These are phyloP conservation scores for Tirmania nivea DNA, from an alignment of 495 filamentous ascomycete genomes.

Conservation along the genomic window DNA sequence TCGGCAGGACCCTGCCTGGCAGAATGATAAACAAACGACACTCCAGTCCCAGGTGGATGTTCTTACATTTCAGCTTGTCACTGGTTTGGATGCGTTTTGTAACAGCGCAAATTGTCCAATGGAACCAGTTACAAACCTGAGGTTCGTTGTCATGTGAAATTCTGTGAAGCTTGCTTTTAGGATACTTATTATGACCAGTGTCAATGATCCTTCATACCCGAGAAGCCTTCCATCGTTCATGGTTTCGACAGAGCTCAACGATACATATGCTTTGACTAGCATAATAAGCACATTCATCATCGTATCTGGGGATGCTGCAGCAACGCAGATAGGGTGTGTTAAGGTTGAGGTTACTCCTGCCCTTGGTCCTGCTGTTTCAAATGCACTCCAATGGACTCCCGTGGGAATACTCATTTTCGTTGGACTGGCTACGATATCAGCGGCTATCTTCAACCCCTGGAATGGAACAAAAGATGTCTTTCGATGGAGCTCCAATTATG, in stretches of 20 bases:
- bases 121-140: slow-evolving; percentile 2
- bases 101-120: slow-evolving; percentile 5
- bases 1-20: slow-evolving; percentile 27
- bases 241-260: slow-evolving; percentile 53
- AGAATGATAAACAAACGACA: slow-evolving; percentile 39
- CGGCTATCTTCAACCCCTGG: slow-evolving; percentile 82
- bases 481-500: slow-evolving; percentile 88
- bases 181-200: neutral
- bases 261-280: slow-evolving; percentile 65
- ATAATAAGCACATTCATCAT: slow-evolving; percentile 48
- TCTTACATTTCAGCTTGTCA: slow-evolving; percentile 48
- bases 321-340: slow-evolving; percentile 53
- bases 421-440: slow-evolving; percentile 56
- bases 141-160: slow-evolving; percentile 1
- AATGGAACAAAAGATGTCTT: slow-evolving; percentile 63
- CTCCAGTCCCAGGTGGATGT: slow-evolving; percentile 46
- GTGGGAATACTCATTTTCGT: slow-evolving; percentile 57
- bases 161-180: neutral
- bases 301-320: slow-evolving; percentile 43
- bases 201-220: slow-evolving; percentile 19
- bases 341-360: slow-evolving; percentile 63
- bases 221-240: slow-evolving; percentile 40
- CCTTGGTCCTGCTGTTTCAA: slow-evolving; percentile 39
- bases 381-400: slow-evolving; percentile 56
- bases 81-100: slow-evolving; percentile 39